These are phyloP conservation scores for Teunomyces pallodes DNA, from an alignment of 805 yeast genomes.

Conservation along the genomic window DNA sequence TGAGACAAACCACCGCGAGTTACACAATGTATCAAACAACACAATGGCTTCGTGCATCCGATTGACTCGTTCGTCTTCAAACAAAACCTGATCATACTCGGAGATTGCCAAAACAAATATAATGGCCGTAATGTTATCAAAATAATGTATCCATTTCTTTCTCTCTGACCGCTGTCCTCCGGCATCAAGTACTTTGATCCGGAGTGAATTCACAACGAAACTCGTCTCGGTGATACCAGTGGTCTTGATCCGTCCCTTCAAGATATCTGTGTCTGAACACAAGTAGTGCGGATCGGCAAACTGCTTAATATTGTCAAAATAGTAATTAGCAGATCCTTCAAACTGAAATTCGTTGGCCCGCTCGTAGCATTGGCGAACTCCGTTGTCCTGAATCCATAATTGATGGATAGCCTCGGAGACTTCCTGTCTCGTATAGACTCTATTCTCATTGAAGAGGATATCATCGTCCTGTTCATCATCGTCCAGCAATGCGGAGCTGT, in stretches of 20 bases:
- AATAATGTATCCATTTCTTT: constrained; percentile 92
- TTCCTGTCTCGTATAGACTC: constrained; percentile 33
- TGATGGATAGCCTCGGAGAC: constrained; percentile 68
- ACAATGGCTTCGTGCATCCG: constrained; percentile 88
- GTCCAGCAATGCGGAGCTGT: constrained; percentile 42
- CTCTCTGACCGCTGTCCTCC: constrained; percentile 95
- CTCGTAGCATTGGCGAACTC: constrained; percentile 56
- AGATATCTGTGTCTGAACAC: constrained; percentile 79
- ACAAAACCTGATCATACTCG: constrained; percentile 88
- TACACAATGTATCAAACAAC: constrained; percentile 78
- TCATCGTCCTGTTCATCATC: constrained; percentile 2
- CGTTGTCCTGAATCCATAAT: constrained; percentile 71
- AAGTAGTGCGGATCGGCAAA: constrained; percentile 63
- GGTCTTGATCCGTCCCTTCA: constrained; percentile 89
- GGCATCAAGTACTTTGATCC: constrained; percentile 83
- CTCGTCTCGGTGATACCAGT: constrained; percentile 91
- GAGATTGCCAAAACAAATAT: constrained; percentile 84
- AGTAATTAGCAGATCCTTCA: constrained; percentile 79
- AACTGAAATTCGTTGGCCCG: constrained; percentile 78
- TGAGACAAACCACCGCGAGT: constrained; percentile 77
- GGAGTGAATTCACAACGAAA: constrained; percentile 62
- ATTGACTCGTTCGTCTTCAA: constrained; percentile 86
- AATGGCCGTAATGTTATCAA: constrained; percentile 85
- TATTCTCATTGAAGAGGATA: background rate
- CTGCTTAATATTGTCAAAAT: constrained; percentile 67